phyloP scores from a whole-genome alignment of 2,329 filamentous ascomycete species.

The Paecilomyces niveus region DNA sequence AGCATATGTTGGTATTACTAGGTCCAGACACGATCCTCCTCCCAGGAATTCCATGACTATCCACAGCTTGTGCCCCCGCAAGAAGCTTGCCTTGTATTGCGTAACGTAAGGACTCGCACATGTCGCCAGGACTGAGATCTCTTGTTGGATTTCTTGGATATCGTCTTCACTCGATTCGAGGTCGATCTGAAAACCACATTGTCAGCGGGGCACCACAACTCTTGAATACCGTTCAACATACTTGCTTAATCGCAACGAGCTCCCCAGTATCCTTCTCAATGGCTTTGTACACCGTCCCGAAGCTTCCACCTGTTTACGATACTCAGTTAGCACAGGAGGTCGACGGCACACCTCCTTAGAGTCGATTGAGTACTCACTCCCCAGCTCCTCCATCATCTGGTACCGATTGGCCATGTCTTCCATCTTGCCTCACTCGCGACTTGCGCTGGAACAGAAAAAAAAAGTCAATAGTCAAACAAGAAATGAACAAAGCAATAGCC shows the following conservation, averaged over 20 bases:
- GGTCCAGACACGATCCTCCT: constrained; percentile 86
- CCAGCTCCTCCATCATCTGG: constrained; percentile 91
- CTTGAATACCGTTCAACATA: constrained; percentile 40
- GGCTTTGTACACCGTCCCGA: constrained; percentile 94
- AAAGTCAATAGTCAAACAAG: not conserved
- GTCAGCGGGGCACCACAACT: constrained; percentile 7
- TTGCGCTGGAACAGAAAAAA: not conserved
- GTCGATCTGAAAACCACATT: constrained; percentile 63
- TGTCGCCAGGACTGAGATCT: constrained; percentile 90
- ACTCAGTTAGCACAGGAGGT: constrained; percentile 7
- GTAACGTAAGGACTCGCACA: constrained; percentile 92
- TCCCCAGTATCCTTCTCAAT: constrained; percentile 87
- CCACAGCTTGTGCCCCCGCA: constrained; percentile 96
- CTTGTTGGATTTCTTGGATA: constrained; percentile 95
- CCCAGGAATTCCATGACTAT: constrained; percentile 99
- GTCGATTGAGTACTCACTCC: constrained; percentile 57
- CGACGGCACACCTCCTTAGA: not conserved
- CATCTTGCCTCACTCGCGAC: constrained; percentile 25
- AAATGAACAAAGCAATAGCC: not conserved
- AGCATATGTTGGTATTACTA: constrained; percentile 49
- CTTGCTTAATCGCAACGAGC: constrained; percentile 93
- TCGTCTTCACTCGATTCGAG: constrained; percentile 98
- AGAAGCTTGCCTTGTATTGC: constrained; percentile 91
- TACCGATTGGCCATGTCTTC: constrained; percentile 71
- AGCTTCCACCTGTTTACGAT: constrained; percentile 67